Evolutionary conservation across 148 eudicot species (phyloP), one percentile per base, ranked within the genome.

Genomic region (Nyssa sinensis): DNA sequence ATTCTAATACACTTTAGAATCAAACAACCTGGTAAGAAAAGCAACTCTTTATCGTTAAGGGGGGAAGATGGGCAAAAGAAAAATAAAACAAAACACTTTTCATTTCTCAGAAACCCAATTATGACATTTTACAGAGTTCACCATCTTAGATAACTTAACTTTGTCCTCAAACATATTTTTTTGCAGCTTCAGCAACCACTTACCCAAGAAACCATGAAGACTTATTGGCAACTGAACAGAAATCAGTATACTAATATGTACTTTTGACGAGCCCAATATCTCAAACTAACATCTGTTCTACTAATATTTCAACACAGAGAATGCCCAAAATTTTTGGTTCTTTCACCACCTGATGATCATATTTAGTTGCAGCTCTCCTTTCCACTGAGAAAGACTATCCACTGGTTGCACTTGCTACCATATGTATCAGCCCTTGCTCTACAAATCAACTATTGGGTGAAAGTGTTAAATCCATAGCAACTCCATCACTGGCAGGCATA

Each of bases 401-500:
- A 19, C 55, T 24, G 4, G 66, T 61, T 60, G 75, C 57, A 70
- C 62, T 68, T 19, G 14, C 51, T 32, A 55, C 67, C 64, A 35
- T 31, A 41, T 23, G 62, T 32, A 27, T n/a, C 39, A 67, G 10
- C 33, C 53, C 53, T 34, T 49, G n/a, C 25, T 24, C 34, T 17
- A 58, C 28, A 12, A 8, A 16, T 72, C 65, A 77, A 53, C 49
- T 62, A 29, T 30, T 55, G 29, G 74, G 76, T 11, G 78, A 75
- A 64, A 71, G 30, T 44, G 73, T 11, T 70, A 55, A 35, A 67
- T 77, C 77, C 72, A 62, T 67, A 69, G 74, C 59, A 66, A 66
- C 47, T 44, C 61, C 73, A 24, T 77, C 81, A 74, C 49, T 12
- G n/a, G 77, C 30, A 70, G 86, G 83, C 81, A 80, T 77, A 74